These are phyloP conservation scores for Chlamydomonas incerta DNA, from an alignment of 139 green algal genomes.

Conservation along the genomic window DNA sequence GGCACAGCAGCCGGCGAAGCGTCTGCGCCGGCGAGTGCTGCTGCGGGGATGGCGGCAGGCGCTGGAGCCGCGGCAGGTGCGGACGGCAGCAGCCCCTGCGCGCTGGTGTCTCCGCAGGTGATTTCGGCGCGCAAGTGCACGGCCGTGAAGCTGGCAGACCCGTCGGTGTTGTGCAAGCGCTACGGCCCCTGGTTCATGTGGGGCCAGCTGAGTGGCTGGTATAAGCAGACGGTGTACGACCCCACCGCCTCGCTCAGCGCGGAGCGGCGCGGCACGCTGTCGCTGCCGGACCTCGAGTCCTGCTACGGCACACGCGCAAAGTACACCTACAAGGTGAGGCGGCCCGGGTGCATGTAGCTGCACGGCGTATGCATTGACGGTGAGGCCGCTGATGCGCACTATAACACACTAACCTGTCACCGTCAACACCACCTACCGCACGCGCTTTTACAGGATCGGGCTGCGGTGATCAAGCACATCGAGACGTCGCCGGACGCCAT, in stretches of 20 bases:
- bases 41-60: too few relatives aligned
- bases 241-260: constrained; percentile 84
- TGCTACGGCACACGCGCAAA: constrained; percentile 56
- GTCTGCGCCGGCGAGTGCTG: too few relatives aligned
- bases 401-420: too few relatives aligned
- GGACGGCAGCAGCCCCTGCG: too few relatives aligned
- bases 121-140: not conserved
- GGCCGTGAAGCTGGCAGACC: not conserved
- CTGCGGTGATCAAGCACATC: constrained; percentile 74
- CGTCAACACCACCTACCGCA: too few relatives aligned
- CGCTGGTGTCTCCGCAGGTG: too few relatives aligned
- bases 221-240: constrained; percentile 94
- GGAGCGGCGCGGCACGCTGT: constrained; percentile 85
- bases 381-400: not conserved
- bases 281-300: constrained; percentile 87
- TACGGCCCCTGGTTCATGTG: constrained; percentile 88
- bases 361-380: not conserved
- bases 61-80: too few relatives aligned
- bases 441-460: constrained; percentile 66
- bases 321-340: constrained; percentile 64
- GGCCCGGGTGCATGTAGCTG: not conserved
- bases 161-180: constrained; percentile 72
- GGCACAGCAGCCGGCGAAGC: not conserved
- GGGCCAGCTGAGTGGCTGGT: constrained; percentile 90
- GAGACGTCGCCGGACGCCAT: constrained; percentile 67